These are phyloP conservation scores for Calendula officinalis DNA, from an alignment of 129 eudicot species.

Conservation along the genomic window DNA sequence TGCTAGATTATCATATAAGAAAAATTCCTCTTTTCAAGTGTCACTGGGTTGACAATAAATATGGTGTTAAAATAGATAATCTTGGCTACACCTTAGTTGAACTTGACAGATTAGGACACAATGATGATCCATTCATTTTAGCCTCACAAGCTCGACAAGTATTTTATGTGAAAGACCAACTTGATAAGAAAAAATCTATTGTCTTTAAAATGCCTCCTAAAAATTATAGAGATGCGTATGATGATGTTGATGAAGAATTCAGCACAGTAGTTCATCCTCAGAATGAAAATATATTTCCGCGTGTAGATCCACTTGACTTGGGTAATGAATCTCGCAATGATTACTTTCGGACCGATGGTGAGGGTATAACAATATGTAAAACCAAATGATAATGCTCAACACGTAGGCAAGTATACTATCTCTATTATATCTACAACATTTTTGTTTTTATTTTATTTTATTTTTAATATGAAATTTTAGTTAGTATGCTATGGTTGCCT, in stretches of 20 bases:
- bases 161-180: too few relatives aligned
- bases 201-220: neutral
- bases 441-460: too few relatives aligned
- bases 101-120: neutral
- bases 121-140: neutral
- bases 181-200: too few relatives aligned
- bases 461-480: too few relatives aligned
- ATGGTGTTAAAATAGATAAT: neutral
- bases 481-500: too few relatives aligned
- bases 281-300: too few relatives aligned
- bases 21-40: neutral
- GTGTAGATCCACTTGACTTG: neutral
- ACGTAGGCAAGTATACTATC: too few relatives aligned
- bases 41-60: constrained; percentile 1
- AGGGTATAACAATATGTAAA: neutral
- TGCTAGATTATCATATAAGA: neutral
- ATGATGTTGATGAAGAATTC: too few relatives aligned
- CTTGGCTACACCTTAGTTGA: constrained; percentile 2
- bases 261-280: too few relatives aligned
- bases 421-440: too few relatives aligned
- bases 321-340: neutral
- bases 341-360: neutral
- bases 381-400: neutral
- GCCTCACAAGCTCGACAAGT: too few relatives aligned
- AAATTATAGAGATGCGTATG: neutral